These are phyloP conservation scores for Pichia exigua DNA, from an alignment of 805 yeast genomes.

Conservation along the genomic window DNA sequence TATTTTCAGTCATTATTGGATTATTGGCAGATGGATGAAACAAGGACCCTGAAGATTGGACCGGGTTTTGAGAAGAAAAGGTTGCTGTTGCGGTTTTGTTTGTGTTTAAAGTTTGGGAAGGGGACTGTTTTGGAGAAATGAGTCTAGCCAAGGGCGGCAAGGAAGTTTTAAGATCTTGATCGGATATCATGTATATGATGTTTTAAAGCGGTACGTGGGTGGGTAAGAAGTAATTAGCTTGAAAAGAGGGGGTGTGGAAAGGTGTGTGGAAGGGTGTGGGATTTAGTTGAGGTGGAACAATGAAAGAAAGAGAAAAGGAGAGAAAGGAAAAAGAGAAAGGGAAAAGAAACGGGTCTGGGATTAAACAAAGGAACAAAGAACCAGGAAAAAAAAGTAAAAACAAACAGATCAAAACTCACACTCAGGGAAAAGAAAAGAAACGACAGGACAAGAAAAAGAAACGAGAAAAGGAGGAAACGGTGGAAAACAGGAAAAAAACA, in stretches of 20 bases:
- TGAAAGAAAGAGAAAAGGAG: neutral
- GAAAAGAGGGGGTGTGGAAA: neutral
- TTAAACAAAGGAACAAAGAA: neutral
- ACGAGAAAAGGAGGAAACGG: too few species aligned
- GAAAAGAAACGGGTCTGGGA: too few species aligned
- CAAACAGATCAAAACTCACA: too few species aligned
- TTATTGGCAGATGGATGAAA: neutral
- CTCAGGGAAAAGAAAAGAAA: too few species aligned
- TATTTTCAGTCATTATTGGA: neutral
- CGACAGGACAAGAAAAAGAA: neutral
- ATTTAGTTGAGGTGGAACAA: too few species aligned
- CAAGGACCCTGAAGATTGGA: neutral
- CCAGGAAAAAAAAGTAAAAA: neutral
- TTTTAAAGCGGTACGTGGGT: neutral
- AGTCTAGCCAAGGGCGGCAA: neutral
- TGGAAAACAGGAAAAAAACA: too few species aligned
- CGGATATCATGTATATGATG: neutral
- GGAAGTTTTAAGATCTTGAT: neutral
- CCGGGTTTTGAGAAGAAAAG: neutral
- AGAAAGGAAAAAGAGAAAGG: neutral
- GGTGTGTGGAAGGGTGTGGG: neutral
- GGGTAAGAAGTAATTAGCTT: too few species aligned
- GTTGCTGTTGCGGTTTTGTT: neutral
- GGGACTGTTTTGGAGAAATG: neutral
- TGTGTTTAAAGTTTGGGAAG: neutral